Percentiles rank a stretch among this genome's conserved stretches.
Conservation (phyloP, 2,329 filamentous ascomycete species). For the Meredithiella fracta region DNA sequence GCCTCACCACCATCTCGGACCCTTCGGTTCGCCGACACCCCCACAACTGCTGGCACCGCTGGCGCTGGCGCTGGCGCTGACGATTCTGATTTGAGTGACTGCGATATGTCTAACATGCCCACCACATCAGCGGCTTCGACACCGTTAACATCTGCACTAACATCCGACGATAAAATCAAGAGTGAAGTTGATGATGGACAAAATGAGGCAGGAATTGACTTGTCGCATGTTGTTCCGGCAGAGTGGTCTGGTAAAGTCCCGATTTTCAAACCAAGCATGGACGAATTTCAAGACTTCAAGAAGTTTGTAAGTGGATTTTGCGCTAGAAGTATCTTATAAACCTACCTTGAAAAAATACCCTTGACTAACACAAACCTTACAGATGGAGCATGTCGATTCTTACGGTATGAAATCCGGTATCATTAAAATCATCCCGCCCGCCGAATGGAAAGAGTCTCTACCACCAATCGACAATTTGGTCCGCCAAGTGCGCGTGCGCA, state of each 20-base stretch:
- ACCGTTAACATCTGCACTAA: neutral
- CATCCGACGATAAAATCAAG: neutral
- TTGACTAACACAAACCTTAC: too few species aligned
- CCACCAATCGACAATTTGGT: slow-evolving; percentile 68
- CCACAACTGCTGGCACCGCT: neutral
- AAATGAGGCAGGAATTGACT: slow-evolving; percentile 35
- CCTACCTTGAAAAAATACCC: too few species aligned
- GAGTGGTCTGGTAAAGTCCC: slow-evolving; percentile 86
- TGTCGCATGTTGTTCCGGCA: slow-evolving; percentile 66
- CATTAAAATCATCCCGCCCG: slow-evolving; percentile 82
- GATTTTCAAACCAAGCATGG: slow-evolving; percentile 89
- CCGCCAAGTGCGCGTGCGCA: slow-evolving; percentile 83
- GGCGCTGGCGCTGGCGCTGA: slow-evolving; percentile 1
- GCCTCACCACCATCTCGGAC: neutral
- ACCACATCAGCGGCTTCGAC: slow-evolving; percentile 17
- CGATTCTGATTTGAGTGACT: slow-evolving; percentile 51
- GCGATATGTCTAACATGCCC: slow-evolving; percentile 37
- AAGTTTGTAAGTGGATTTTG: slow-evolving; percentile 48
- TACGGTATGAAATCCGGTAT: slow-evolving; percentile 98
- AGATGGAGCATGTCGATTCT: slow-evolving; percentile 70
- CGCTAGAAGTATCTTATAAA: slow-evolving; percentile 17
- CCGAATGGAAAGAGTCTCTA: slow-evolving; percentile 78
- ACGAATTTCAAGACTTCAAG: slow-evolving; percentile 87
- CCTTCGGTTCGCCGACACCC: too few species aligned
- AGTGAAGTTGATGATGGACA: neutral